phyloP scores from a whole-genome alignment of 208 protist species.

The Acanthamoeba culbertsoni region DNA sequence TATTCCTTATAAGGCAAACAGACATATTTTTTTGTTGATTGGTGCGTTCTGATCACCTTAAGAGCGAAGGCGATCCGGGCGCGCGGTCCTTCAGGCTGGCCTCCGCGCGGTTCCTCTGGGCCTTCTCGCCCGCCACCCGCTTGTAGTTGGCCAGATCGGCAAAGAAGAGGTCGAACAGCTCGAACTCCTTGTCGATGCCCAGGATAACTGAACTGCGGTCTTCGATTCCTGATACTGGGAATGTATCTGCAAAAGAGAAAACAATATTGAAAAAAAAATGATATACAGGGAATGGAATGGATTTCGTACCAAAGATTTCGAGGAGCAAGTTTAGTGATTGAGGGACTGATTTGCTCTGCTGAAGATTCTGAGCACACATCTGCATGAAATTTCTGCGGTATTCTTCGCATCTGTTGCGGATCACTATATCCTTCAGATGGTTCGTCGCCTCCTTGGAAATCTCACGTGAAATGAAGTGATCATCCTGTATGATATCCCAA shows the following conservation, averaged over 20 bases:
- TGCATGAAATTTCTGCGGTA: not conserved
- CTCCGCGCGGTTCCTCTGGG: not conserved
- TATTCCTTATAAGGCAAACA: too few relatives aligned
- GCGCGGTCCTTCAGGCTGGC: not conserved
- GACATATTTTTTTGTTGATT: too few relatives aligned
- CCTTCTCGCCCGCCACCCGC: not conserved
- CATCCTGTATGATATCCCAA: conserved; percentile 51
- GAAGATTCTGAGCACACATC: not conserved
- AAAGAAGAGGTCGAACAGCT: not conserved
- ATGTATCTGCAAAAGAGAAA: not conserved
- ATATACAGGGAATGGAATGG: not conserved
- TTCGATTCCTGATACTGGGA: not conserved
- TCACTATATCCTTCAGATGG: conserved; percentile 33
- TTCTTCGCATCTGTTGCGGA: not conserved
- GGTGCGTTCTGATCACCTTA: not conserved
- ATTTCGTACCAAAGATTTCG: not conserved
- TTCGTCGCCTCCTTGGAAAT: conserved; percentile 21
- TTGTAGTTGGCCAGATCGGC: not conserved
- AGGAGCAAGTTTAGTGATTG: conserved; percentile 42
- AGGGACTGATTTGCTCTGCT: not conserved
- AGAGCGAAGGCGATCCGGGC: not conserved
- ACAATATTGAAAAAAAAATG: not conserved
- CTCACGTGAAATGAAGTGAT: conserved; percentile 39
- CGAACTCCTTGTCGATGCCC: not conserved
- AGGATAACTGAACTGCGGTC: not conserved